Percentiles rank a stretch among this genome's conserved stretches.
These are phyloP conservation scores for Fusarium sterilihyphosum DNA, from an alignment of 2,329 filamentous ascomycete species.

Conservation along the genomic window DNA sequence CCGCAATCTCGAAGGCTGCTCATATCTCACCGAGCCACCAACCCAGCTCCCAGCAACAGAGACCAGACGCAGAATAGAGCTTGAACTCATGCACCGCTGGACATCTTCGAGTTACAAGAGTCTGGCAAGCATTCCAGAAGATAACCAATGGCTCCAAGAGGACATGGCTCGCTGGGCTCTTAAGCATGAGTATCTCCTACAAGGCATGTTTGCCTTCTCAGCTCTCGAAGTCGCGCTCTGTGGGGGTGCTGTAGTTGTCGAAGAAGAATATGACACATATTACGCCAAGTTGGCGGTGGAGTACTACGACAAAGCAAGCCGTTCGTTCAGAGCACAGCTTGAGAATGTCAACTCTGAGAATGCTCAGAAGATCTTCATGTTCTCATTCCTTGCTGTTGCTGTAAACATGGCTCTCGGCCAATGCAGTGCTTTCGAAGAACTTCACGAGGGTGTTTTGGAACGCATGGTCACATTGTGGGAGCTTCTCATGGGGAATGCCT, in stretches of 20 bases:
- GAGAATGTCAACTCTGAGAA: slow-evolving; percentile 33
- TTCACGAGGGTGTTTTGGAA: slow-evolving; percentile 26
- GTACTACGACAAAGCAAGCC: slow-evolving; percentile 40
- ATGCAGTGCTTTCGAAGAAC: slow-evolving; percentile 16
- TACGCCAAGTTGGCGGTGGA: slow-evolving; percentile 38
- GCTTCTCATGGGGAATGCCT: slow-evolving; percentile 31
- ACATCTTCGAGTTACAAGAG: slow-evolving; percentile 56
- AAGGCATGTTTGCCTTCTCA: slow-evolving; percentile 47
- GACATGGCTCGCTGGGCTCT: slow-evolving; percentile 49
- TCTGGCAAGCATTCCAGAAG: slow-evolving; percentile 51
- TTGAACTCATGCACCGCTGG: slow-evolving; percentile 64
- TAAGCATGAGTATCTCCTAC: slow-evolving; percentile 52
- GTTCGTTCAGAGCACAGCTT: slow-evolving; percentile 34
- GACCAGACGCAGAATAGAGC: slow-evolving; percentile 49
- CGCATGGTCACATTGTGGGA: slow-evolving; percentile 35
- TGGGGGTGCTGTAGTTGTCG: slow-evolving; percentile 18
- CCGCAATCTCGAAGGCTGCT: slow-evolving; percentile 38
- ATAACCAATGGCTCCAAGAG: slow-evolving; percentile 47
- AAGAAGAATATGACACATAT: slow-evolving; percentile 26
- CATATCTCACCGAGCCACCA: slow-evolving; percentile 26
- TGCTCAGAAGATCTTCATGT: slow-evolving; percentile 37
- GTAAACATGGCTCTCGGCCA: slow-evolving; percentile 41
- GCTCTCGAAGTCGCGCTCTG: slow-evolving; percentile 38
- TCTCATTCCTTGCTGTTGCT: slow-evolving; percentile 36
- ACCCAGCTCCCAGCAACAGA: slow-evolving; percentile 20